Evolutionary conservation across 2,329 filamentous ascomycete species (phyloP).

Genomic region (Beauveria sp.): DNA sequence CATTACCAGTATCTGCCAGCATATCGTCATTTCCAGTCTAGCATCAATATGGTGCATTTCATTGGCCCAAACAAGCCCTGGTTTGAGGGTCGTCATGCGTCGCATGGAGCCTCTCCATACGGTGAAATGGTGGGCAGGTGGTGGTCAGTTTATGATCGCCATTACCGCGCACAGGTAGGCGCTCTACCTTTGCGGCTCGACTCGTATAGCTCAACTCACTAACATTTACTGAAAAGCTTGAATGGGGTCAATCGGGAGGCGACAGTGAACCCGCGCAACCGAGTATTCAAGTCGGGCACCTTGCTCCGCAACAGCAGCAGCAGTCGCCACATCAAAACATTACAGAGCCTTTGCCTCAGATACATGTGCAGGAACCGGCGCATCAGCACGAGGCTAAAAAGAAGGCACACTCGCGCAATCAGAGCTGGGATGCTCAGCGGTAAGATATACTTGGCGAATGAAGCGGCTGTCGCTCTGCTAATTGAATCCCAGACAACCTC

Average conservation of each 20-base stretch:
- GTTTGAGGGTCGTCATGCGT: conserved; percentile 53
- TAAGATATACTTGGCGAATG: conserved; percentile 21
- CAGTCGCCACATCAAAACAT: conserved; percentile 7
- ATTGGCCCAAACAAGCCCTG: conserved; percentile 91
- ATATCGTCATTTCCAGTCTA: conserved; percentile 85
- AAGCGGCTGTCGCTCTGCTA: conserved; percentile 11
- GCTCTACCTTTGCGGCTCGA: neutral
- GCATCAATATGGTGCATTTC: conserved; percentile 87
- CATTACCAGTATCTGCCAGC: conserved; percentile 97
- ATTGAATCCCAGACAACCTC: conserved; percentile 44
- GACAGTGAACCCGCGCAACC: neutral
- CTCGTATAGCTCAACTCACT: neutral
- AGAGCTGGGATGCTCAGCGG: conserved; percentile 49
- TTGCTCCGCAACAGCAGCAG: conserved; percentile 13
- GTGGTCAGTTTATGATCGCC: conserved; percentile 91
- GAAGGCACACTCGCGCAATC: conserved; percentile 20
- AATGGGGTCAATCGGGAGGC: neutral
- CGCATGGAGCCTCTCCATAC: conserved; percentile 55
- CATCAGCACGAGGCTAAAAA: conserved; percentile 17
- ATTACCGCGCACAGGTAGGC: conserved; percentile 55
- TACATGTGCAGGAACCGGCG: neutral
- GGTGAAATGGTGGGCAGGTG: conserved; percentile 79
- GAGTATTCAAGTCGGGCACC: conserved; percentile 12
- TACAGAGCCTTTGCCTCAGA: neutral
- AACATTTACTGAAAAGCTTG: neutral